These are phyloP conservation scores for Termitomyces sp. DNA, from an alignment of 768 basidiomycete genomes.

Conservation along the genomic window DNA sequence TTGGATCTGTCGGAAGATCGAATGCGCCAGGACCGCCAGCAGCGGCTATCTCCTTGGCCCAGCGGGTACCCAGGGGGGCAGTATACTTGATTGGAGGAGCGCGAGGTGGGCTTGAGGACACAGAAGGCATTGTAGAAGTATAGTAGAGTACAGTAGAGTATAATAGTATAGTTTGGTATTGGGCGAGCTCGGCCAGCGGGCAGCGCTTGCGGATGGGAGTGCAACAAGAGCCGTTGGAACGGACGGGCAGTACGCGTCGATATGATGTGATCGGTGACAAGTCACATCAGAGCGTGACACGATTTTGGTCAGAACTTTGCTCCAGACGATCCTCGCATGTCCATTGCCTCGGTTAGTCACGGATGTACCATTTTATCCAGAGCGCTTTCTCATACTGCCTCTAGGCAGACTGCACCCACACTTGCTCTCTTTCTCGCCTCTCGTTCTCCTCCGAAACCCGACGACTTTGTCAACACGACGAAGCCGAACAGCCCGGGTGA, in stretches of 20 bases:
- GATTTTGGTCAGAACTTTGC: background rate
- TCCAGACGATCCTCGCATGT: constrained; percentile 22
- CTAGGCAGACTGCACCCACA: constrained; percentile 9
- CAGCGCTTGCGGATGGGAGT: constrained; percentile 15
- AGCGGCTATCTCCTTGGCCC: constrained; percentile 84
- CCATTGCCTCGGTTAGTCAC: constrained; percentile 21
- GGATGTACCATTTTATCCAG: constrained; percentile 14
- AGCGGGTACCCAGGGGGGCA: constrained; percentile 72
- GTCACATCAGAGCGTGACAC: constrained; percentile 8
- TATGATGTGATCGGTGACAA: background rate
- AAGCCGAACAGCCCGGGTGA: background rate
- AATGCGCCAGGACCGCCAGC: constrained; percentile 68
- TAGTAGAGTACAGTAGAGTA: constrained; percentile 20
- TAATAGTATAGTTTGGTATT: constrained; percentile 27
- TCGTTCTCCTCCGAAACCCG: background rate
- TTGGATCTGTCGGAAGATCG: constrained; percentile 81
- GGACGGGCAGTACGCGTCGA: background rate
- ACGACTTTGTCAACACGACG: constrained; percentile 1
- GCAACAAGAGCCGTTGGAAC: constrained; percentile 1
- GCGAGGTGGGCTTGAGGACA: constrained; percentile 53
- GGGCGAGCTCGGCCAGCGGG: constrained; percentile 41
- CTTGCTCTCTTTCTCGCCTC: constrained; percentile 4
- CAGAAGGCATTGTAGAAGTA: constrained; percentile 26
- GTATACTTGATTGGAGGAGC: constrained; percentile 69
- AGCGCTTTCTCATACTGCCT: constrained; percentile 2